Conservation (phyloP, 257 asterid species). For the Striga asiatica region DNA sequence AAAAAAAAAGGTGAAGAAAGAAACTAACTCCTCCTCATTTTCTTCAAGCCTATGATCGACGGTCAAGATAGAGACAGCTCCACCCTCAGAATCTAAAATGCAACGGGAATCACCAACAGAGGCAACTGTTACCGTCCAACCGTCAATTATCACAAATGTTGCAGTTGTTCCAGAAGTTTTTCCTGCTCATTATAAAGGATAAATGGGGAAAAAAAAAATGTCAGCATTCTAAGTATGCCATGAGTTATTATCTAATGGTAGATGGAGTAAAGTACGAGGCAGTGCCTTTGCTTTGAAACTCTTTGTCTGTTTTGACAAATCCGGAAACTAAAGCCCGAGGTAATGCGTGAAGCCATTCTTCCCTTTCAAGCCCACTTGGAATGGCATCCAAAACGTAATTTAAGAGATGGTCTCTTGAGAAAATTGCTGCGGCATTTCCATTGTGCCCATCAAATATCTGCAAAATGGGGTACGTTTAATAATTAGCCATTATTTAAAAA, state of each 20-base stretch:
- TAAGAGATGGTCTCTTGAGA: slow-evolving; percentile 50
- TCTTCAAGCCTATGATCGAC: slow-evolving; percentile 93
- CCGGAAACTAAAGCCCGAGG: slow-evolving; percentile 91
- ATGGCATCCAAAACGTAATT: slow-evolving; percentile 51
- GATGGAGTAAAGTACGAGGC: not conserved
- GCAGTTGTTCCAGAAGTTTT: slow-evolving; percentile 92
- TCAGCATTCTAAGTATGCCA: not conserved
- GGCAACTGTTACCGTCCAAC: slow-evolving; percentile 88
- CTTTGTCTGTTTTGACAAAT: slow-evolving; percentile 80
- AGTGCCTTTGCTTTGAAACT: slow-evolving; percentile 73
- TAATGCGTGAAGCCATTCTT: slow-evolving; percentile 81
- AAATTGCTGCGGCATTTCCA: slow-evolving; percentile 70
- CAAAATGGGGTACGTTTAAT: slow-evolving; percentile 1
- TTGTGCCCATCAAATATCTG: slow-evolving; percentile 85
- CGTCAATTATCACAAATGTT: slow-evolving; percentile 70
- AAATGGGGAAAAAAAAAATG: not conserved
- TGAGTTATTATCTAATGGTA: not conserved
- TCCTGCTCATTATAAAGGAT: slow-evolving; percentile 26
- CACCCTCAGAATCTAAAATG: slow-evolving; percentile 55
- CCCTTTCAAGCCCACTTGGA: slow-evolving; percentile 57
- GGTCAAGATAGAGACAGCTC: slow-evolving; percentile 49
- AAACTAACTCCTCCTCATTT: slow-evolving; percentile 63
- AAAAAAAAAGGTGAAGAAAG: not conserved
- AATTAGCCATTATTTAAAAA: not conserved
- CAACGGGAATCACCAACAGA: slow-evolving; percentile 94